A percentile compares a stretch with the other conserved stretches of the same genome.
Evolutionary conservation across 306 rosid species (phyloP).

Genomic region (Gillenia trifoliata): DNA sequence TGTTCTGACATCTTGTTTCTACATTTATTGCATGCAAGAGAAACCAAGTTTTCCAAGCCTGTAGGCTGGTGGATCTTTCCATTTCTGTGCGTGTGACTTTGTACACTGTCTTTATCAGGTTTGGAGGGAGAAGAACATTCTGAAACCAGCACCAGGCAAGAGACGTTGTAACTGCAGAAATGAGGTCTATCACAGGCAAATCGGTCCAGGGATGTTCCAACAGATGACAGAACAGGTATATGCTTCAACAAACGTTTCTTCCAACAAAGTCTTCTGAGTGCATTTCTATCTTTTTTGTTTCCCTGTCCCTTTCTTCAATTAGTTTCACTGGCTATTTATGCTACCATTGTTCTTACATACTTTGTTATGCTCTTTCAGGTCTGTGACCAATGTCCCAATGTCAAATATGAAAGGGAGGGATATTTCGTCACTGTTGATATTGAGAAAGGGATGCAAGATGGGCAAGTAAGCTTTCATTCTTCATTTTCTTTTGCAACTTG

Average conservation of each 20-base stretch:
- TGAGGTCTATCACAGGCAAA: constrained; percentile 94
- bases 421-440: constrained; percentile 86
- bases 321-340: neutral
- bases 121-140: constrained; percentile 92
- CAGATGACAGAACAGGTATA: constrained; percentile 97
- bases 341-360: neutral
- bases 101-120: constrained; percentile 44
- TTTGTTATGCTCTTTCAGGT: constrained; percentile 51
- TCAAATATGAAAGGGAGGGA: constrained; percentile 90
- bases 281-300: neutral
- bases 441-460: constrained; percentile 99
- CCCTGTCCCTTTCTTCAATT: neutral
- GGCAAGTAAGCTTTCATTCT: constrained; percentile 64
- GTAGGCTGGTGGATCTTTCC: constrained; percentile 1
- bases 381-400: constrained; percentile 93
- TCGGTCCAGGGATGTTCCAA: constrained; percentile 99
- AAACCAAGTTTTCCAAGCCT: neutral
- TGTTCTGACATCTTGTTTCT: neutral
- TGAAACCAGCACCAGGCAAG: constrained; percentile 93
- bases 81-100: constrained; percentile 5
- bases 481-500: neutral
- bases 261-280: neutral
- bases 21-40: neutral
- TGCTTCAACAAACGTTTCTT: neutral
- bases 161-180: constrained; percentile 95